Evolutionary conservation across 2,329 filamentous ascomycete genomes (phyloP).

Genomic region (Ophiosphaerella narmari): DNA sequence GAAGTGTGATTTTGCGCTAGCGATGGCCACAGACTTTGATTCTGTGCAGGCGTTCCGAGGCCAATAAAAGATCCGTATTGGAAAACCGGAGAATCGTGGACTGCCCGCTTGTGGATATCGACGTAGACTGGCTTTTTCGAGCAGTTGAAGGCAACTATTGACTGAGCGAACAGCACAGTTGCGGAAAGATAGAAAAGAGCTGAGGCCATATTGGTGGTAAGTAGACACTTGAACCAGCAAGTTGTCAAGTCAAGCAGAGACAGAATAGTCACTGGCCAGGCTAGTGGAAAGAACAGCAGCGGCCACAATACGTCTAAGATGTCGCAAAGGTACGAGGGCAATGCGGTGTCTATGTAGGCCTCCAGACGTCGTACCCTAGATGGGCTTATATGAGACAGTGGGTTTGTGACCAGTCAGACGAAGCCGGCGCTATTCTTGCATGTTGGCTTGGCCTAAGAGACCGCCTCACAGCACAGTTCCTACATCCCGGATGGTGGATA

Average conservation of each 20-base stretch:
- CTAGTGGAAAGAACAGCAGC: slow-evolving; percentile 16
- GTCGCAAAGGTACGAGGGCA: slow-evolving; percentile 25
- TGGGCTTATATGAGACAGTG: slow-evolving; percentile 31
- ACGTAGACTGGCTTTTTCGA: slow-evolving; percentile 49
- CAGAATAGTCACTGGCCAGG: slow-evolving; percentile 7
- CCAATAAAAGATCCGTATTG: slow-evolving; percentile 54
- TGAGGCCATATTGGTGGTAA: slow-evolving; percentile 32
- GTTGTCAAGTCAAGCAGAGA: slow-evolving; percentile 22
- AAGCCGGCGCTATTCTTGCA: slow-evolving; percentile 34
- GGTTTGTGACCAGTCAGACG: slow-evolving; percentile 30
- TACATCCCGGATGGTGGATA: slow-evolving; percentile 24
- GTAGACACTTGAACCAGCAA: slow-evolving; percentile 37
- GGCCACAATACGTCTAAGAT: slow-evolving; percentile 30
- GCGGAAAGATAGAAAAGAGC: slow-evolving; percentile 32
- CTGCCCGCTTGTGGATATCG: slow-evolving; percentile 51
- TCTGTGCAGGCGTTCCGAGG: slow-evolving; percentile 49
- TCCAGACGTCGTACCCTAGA: slow-evolving; percentile 20
- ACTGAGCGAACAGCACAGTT: slow-evolving; percentile 44
- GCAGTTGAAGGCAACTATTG: slow-evolving; percentile 46
- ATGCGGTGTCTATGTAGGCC: slow-evolving; percentile 42
- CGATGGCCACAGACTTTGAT: slow-evolving; percentile 52
- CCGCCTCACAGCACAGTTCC: slow-evolving; percentile 23
- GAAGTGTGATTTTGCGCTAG: slow-evolving; percentile 50
- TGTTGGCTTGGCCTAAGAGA: slow-evolving; percentile 16
- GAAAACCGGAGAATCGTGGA: slow-evolving; percentile 46